Evolutionary conservation across 805 yeast genomes (phyloP), one percentile per base, ranked within the genome.

Genomic region (Kuraishia piskuri): DNA sequence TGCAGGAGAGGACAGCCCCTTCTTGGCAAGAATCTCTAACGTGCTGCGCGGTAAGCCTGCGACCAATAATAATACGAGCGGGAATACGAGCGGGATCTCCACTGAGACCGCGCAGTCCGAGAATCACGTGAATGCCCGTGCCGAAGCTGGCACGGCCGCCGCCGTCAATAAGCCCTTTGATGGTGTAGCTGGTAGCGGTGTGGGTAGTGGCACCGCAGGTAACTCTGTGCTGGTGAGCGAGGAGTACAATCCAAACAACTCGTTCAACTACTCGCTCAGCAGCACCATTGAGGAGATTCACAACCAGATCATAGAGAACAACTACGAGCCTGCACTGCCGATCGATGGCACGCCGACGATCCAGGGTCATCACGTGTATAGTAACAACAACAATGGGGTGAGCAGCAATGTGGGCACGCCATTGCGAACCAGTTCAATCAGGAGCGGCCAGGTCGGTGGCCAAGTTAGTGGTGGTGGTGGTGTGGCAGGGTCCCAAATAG

Each of bases 221-320:
- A 12, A 5, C 4, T 6, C 47, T 2, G 51, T 22, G n/a, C 19
- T 49, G 24, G 26, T 36, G 4, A 37, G 65, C 22, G 68, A 64
- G 17, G 68, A 65, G 20, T 67, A 67, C 53, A 65, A 66, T 53
- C 59, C 68, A 12, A 58, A 62, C 37, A 65, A 67, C 49, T 59
- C 66, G 1, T 67, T 61, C 55, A 67, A 66, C 49, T 67, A 65
- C 53, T 64, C 68, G 0, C 49, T 65, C 48, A 64, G 60, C 50
- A 66, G 66, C 52, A 67, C 69, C 1, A 58, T 66, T 20, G 68
- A 63, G 53, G 69, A 67, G 52, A 66, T 67, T 22, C 68, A 65
- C 48, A 59, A 64, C 52, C 70, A 67, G 55, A 52, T 65, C 57
- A 59, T 56, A 40, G 54, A 54, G 7, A 57, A 58, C 44, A 53